phyloP scores from a whole-genome alignment of 176 grass and related monocot species.

The Eleusine coracana region DNA sequence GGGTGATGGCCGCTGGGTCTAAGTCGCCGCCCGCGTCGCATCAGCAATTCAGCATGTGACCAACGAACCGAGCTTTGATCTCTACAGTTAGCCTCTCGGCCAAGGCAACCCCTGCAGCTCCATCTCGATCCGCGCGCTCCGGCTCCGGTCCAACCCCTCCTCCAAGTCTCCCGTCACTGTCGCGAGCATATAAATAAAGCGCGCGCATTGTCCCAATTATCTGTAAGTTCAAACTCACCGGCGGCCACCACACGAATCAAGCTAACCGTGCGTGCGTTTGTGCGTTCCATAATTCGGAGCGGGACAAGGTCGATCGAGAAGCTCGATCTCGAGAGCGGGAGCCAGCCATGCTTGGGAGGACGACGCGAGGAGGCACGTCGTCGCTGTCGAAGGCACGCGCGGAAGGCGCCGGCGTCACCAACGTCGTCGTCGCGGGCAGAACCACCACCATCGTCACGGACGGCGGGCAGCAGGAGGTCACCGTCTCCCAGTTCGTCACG shows the following conservation, averaged over 20 bases:
- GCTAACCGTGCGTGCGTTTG: not conserved
- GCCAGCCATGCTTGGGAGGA: slow-evolving; percentile 44
- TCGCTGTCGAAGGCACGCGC: slow-evolving; percentile 4
- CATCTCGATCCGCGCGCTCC: not conserved
- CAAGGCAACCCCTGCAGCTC: slow-evolving; percentile 15
- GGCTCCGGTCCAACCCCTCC: not conserved
- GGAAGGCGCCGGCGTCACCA: not conserved
- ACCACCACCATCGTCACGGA: slow-evolving; percentile 2
- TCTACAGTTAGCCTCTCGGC: not conserved
- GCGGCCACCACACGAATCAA: not conserved
- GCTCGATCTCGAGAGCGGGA: not conserved
- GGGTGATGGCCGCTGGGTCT: not conserved
- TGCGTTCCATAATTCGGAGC: not conserved
- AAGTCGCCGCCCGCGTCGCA: slow-evolving; percentile 22
- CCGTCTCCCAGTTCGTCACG: slow-evolving; percentile 48
- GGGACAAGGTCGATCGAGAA: too few relatives aligned
- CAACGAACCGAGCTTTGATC: not conserved
- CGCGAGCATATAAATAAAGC: not conserved
- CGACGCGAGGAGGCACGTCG: not conserved
- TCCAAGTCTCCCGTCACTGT: not conserved
- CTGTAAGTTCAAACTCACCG: too few relatives aligned
- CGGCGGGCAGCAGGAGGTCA: slow-evolving; percentile 28
- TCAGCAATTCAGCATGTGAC: slow-evolving; percentile 17
- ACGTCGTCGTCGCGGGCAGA: not conserved
- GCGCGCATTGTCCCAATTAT: not conserved